Percentiles rank a stretch among this genome's conserved stretches.
phyloP scores from a whole-genome alignment of 805 yeast genomes.

The Monosporozyma unispora region DNA sequence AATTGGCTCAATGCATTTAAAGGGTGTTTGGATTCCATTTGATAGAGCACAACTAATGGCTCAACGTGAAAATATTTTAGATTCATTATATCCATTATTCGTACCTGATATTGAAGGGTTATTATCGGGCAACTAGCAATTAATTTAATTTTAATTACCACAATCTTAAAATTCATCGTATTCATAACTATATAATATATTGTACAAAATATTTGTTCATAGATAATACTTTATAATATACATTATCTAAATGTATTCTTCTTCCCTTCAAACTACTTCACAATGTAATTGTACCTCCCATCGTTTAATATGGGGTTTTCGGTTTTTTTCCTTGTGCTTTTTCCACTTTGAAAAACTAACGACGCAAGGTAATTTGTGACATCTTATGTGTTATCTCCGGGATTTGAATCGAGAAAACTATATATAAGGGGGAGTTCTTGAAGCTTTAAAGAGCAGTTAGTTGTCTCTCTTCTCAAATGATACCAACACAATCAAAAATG shows the following conservation, averaged over 20 bases:
- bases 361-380: background rate
- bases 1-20: conserved; percentile 79
- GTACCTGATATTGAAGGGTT: conserved; percentile 60
- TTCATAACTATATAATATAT: no score
- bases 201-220: no score
- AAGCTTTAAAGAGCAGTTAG: background rate
- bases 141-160: no score
- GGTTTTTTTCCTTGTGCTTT: background rate
- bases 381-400: background rate
- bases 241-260: no score
- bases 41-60: conserved; percentile 79
- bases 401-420: no score
- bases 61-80: conserved; percentile 65
- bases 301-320: background rate
- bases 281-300: no score
- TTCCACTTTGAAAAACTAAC: no score
- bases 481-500: background rate
- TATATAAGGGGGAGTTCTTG: background rate
- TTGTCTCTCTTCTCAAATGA: no score
- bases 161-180: no score
- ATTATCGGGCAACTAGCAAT: conserved; percentile 13
- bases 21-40: conserved; percentile 87
- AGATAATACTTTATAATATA: no score
- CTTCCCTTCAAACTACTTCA: no score
- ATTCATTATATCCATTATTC: conserved; percentile 56